Percentiles rank a stretch among this genome's conserved stretches.
Conservation (phyloP, 305 asterid species). For the Solanum hybrid region DNA sequence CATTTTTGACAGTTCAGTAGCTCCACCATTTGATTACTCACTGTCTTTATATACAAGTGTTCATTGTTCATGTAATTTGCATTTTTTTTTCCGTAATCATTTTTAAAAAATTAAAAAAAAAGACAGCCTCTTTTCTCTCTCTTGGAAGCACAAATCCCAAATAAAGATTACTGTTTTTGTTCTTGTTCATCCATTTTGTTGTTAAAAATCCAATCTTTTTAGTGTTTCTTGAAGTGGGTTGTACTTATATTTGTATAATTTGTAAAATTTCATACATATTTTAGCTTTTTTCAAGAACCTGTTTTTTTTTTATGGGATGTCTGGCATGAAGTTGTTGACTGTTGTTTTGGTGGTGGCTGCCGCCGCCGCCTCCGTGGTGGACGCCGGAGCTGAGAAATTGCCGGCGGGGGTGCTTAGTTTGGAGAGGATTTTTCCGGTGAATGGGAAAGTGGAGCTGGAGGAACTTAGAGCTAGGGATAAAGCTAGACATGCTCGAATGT, state of each 20-base stretch:
- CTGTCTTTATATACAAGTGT: neutral
- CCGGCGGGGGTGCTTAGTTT: conserved; percentile 36
- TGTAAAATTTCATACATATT: neutral
- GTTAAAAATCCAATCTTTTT: neutral
- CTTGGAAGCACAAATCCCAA: neutral
- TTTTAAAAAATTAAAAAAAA: neutral
- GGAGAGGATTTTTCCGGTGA: conserved; percentile 57
- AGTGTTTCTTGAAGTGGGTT: neutral
- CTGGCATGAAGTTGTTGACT: conserved; percentile 23
- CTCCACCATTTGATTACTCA: neutral
- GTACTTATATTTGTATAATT: neutral
- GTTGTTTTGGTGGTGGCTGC: conserved; percentile 18
- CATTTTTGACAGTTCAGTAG: neutral
- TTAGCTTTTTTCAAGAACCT: neutral
- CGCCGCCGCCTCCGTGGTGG: conserved; percentile 17
- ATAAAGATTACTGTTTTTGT: neutral
- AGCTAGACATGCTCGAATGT: conserved; percentile 69
- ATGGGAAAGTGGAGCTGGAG: conserved; percentile 49
- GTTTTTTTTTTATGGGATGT: conserved; percentile 20
- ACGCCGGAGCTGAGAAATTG: conserved; percentile 20
- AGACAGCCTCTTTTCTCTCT: neutral
- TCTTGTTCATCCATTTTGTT: neutral
- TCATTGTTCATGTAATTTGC: neutral
- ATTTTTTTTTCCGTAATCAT: neutral
- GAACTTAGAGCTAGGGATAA: conserved; percentile 63